A percentile compares a stretch with the other conserved stretches of the same genome.
phyloP scores from a whole-genome alignment of 371 early-diverging fungal species.

The Lichtheimia ornata region DNA sequence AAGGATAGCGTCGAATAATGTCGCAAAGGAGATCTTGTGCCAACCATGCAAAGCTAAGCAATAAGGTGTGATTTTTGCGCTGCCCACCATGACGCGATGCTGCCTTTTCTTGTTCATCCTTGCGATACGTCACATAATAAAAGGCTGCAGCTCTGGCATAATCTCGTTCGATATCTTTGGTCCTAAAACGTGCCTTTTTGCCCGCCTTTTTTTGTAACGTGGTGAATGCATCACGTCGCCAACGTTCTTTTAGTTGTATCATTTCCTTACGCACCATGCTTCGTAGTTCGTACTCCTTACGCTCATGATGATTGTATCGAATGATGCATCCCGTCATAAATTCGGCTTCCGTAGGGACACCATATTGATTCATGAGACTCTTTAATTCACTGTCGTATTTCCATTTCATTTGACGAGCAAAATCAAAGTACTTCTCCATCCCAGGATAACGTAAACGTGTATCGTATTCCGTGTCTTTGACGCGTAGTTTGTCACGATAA shows the following conservation, averaged over 20 bases:
- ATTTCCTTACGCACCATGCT: slow-evolving; percentile 2
- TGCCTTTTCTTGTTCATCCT: no score
- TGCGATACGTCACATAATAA: slow-evolving; percentile 70
- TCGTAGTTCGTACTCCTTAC: slow-evolving; percentile 5
- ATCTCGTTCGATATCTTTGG: neutral
- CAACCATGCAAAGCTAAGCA: slow-evolving; percentile 65
- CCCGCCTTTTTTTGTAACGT: slow-evolving; percentile 12
- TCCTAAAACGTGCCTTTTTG: slow-evolving; percentile 11
- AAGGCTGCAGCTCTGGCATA: slow-evolving; percentile 69
- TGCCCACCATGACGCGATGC: no score
- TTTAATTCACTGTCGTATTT: slow-evolving; percentile 55
- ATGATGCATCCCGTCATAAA: slow-evolving; percentile 36
- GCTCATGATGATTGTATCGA: slow-evolving; percentile 21
- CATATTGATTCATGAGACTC: slow-evolving; percentile 59
- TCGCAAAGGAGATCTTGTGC: slow-evolving; percentile 54
- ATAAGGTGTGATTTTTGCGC: no score
- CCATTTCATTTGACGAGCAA: slow-evolving; percentile 39
- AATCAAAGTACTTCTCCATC: slow-evolving; percentile 51
- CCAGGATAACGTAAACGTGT: slow-evolving; percentile 46
- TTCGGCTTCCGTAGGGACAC: slow-evolving; percentile 50
- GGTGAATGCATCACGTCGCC: slow-evolving; percentile 6
- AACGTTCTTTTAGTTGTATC: slow-evolving; percentile 5
- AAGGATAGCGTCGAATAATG: slow-evolving; percentile 14
- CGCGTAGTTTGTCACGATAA: neutral
- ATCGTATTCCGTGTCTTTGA: slow-evolving; percentile 26